phyloP scores from a whole-genome alignment of 305 asterid species.

The Salvia sclarea region DNA sequence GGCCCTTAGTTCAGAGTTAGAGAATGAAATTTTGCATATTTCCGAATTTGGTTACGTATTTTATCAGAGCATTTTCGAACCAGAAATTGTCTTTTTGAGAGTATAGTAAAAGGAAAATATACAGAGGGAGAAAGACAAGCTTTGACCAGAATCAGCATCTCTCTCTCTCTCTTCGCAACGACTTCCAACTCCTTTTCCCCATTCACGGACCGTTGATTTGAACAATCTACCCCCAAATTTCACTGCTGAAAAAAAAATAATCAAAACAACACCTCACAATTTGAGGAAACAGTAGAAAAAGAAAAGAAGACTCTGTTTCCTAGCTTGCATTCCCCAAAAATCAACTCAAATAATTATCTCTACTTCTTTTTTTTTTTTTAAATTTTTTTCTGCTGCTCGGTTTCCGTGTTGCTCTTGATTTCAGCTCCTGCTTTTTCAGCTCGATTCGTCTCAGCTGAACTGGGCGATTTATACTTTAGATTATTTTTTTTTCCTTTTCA shows the following conservation, averaged over 20 bases:
- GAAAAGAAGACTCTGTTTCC: conserved; percentile 7
- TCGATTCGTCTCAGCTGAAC: neutral
- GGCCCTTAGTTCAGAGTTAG: too few relatives aligned
- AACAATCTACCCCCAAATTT: conserved; percentile 25
- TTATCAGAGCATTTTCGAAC: neutral
- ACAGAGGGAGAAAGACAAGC: conserved; percentile 1
- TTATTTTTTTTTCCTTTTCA: neutral
- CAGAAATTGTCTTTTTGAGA: neutral
- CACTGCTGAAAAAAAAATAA: conserved; percentile 13
- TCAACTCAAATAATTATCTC: conserved; percentile 20
- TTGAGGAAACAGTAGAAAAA: neutral
- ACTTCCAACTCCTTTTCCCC: conserved; percentile 34
- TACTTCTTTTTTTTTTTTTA: conserved; percentile 8
- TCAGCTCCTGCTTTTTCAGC: conserved; percentile 8
- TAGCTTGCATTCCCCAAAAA: conserved; percentile 29
- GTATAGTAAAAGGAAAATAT: neutral
- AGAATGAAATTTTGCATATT: neutral
- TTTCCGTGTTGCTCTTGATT: conserved; percentile 1
- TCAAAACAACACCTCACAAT: neutral
- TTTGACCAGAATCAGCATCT: conserved; percentile 13
- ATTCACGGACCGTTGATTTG: conserved; percentile 32
- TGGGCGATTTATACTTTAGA: conserved; percentile 3
- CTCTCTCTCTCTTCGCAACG: conserved; percentile 28
- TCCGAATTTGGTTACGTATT: neutral
- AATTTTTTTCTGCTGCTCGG: conserved; percentile 21